A percentile compares a stretch with the other conserved stretches of the same genome.
phyloP scores from a whole-genome alignment of 2,329 filamentous ascomycete genomes.

The Pseudogymnoascus sp. region DNA sequence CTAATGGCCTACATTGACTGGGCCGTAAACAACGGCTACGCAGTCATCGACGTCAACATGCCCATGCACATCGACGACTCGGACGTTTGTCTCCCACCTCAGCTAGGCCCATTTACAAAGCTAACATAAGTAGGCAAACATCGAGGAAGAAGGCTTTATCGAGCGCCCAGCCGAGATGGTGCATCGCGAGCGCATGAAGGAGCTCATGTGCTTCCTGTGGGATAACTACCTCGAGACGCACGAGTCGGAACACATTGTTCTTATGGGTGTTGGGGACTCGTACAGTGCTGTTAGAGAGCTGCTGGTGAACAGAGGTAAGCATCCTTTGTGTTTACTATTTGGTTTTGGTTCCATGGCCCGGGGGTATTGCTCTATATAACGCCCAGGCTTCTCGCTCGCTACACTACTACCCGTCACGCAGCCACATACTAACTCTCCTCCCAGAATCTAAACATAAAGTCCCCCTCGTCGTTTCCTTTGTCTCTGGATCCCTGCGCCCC shows the following conservation, averaged over 20 bases:
- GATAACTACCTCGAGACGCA: constrained; percentile 89
- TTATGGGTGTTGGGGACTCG: constrained; percentile 85
- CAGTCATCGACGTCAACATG: constrained; percentile 85
- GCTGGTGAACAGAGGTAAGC: constrained; percentile 63
- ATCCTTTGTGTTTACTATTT: neutral
- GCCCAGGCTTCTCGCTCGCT: neutral
- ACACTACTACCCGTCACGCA: neutral
- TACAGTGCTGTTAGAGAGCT: constrained; percentile 78
- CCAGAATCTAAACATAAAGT: constrained; percentile 59
- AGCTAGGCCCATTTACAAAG: neutral
- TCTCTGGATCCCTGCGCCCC: constrained; percentile 66
- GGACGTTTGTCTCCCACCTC: constrained; percentile 39
- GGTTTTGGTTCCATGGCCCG: neutral
- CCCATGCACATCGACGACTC: constrained; percentile 65
- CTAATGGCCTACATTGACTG: constrained; percentile 76
- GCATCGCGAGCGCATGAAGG: constrained; percentile 34
- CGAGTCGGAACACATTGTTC: constrained; percentile 64
- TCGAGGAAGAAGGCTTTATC: constrained; percentile 24
- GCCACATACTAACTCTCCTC: constrained; percentile 16
- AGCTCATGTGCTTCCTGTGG: constrained; percentile 83
- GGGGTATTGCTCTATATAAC: neutral
- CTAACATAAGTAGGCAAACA: neutral
- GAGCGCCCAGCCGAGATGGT: constrained; percentile 18
- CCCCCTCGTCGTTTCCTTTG: constrained; percentile 70
- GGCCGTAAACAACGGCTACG: constrained; percentile 69